phyloP scores from a whole-genome alignment of 169 alveolate genomes.

The Plasmodium inui region DNA sequence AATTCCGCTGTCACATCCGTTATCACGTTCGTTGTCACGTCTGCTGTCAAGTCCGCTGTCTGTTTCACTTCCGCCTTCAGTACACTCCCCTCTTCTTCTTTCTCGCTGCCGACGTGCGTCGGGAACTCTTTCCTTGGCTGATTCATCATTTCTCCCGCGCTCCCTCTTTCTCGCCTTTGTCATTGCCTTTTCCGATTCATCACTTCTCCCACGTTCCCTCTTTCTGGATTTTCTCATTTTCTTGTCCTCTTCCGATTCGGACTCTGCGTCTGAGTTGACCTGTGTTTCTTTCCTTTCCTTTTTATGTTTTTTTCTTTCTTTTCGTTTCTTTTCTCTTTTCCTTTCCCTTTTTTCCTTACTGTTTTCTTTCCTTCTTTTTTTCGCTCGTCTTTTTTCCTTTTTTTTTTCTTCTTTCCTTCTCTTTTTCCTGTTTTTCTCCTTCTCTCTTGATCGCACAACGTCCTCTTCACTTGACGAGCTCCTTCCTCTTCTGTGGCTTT shows the following conservation, averaged over 20 bases:
- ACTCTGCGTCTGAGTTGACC: not conserved
- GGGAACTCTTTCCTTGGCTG: not conserved
- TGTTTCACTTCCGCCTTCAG: conserved; percentile 1
- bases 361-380: not conserved
- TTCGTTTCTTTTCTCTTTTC: conserved; percentile 6
- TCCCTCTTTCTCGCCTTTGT: not conserved
- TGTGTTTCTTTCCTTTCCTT: not conserved
- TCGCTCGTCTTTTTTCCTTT: conserved; percentile 1
- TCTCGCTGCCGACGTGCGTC: not conserved
- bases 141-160: not conserved
- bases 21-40: not conserved
- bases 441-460: not conserved
- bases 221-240: not conserved
- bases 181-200: not conserved
- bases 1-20: not conserved
- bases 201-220: not conserved
- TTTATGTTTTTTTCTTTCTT: not conserved
- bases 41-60: not conserved
- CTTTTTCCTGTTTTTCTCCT: not conserved
- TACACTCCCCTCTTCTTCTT: not conserved
- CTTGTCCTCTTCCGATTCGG: not conserved
- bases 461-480: not conserved
- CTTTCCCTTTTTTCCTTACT: conserved; percentile 4
- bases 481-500: not conserved
- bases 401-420: not conserved